A percentile compares a stretch with the other conserved stretches of the same genome.
Evolutionary conservation across 176 grass and related monocot genomes (phyloP).

Genomic region (Otatea glauca): DNA sequence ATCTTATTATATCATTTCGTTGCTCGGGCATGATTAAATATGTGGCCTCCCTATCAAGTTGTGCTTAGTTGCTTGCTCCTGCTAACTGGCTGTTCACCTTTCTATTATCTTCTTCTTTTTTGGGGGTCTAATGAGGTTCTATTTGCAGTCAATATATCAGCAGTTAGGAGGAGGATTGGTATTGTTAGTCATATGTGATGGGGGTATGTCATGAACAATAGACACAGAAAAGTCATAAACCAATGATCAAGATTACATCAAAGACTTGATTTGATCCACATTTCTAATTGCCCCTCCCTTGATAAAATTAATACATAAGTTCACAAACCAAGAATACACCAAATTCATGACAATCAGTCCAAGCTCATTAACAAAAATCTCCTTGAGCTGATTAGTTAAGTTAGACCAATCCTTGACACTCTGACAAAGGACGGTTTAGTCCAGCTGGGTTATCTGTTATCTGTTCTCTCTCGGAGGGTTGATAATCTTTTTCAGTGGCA

Average conservation of each 20-base stretch:
- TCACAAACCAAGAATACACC: background rate
- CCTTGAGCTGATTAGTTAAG: constrained; percentile 14
- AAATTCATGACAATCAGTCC: background rate
- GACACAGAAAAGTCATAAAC: background rate
- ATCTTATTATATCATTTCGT: background rate
- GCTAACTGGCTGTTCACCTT: background rate
- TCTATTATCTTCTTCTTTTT: background rate
- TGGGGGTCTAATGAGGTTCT: background rate
- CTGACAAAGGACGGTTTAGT: background rate
- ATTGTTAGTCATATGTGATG: background rate
- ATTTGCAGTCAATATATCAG: background rate
- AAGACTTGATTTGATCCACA: background rate
- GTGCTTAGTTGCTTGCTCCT: constrained; percentile 2
- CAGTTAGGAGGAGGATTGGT: background rate
- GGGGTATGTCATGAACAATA: background rate
- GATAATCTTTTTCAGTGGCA: background rate
- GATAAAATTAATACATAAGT: constrained; percentile 5
- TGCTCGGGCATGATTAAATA: constrained; percentile 17
- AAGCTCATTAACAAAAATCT: constrained; percentile 10
- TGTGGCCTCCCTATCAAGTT: background rate
- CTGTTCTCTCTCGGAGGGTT: background rate
- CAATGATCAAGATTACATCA: background rate
- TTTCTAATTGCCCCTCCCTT: constrained; percentile 8
- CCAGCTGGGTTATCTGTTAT: background rate
- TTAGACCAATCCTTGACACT: background rate